Conservation (phyloP, 345 rosid genomes). For the Corymbia maculata region DNA sequence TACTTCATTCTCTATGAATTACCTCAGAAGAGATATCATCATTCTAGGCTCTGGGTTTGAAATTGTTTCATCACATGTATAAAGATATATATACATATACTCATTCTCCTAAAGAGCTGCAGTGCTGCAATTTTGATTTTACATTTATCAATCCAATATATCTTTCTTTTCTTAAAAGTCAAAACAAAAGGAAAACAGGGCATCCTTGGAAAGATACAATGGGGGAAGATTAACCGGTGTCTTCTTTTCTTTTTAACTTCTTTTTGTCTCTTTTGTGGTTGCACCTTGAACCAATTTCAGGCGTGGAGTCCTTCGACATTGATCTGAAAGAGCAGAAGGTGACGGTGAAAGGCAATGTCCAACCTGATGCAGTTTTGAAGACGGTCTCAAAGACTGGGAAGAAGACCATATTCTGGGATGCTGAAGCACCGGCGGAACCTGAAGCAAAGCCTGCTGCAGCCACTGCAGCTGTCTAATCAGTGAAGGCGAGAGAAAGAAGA, state of each 20-base stretch:
- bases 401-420: conserved; percentile 78
- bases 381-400: conserved; percentile 77
- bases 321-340: conserved; percentile 77
- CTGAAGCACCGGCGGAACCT: conserved; percentile 13
- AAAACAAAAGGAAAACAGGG: not conserved
- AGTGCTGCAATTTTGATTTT: not conserved
- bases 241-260: not conserved
- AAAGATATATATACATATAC: not conserved
- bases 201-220: not conserved
- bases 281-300: conserved; percentile 14
- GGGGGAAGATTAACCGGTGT: not conserved
- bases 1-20: not conserved
- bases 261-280: not conserved
- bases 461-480: not conserved
- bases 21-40: not conserved
- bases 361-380: conserved; percentile 74
- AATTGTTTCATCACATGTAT: not conserved
- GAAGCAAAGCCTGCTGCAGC: conserved; percentile 26
- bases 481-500: not conserved
- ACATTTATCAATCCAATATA: not conserved
- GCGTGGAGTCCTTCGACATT: conserved; percentile 72
- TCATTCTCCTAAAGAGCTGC: not conserved
- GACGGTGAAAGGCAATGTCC: conserved; percentile 73
- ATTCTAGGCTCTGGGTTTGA: not conserved
- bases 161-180: not conserved